These are phyloP conservation scores for Xylaria sp. DNA, from an alignment of 2,329 filamentous ascomycete genomes.

Conservation along the genomic window DNA sequence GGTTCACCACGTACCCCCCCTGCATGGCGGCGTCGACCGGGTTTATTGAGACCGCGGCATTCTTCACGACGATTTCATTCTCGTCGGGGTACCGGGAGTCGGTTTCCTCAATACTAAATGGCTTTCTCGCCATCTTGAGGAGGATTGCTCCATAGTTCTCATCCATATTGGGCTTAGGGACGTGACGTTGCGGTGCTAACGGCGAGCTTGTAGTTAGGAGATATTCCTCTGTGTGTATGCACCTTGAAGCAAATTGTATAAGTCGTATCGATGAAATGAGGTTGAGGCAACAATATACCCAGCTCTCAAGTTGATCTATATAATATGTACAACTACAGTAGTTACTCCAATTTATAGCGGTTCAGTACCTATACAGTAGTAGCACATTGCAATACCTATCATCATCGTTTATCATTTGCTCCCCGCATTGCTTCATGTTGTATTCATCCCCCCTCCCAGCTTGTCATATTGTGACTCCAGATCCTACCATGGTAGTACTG, in stretches of 20 bases:
- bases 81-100: slow-evolving; percentile 34
- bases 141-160: slow-evolving; percentile 30
- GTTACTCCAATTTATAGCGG: neutral
- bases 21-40: slow-evolving; percentile 48
- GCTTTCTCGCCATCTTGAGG: slow-evolving; percentile 20
- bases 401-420: neutral
- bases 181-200: neutral
- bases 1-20: slow-evolving; percentile 42
- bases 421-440: neutral
- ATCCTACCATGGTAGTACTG: neutral
- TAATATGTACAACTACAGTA: neutral
- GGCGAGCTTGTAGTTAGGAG: neutral
- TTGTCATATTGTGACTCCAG: neutral
- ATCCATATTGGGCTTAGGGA: slow-evolving; percentile 15
- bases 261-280: neutral
- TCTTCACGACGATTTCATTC: slow-evolving; percentile 46
- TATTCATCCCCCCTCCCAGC: neutral
- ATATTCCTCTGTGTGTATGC: neutral
- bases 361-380: neutral
- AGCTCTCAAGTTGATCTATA: slow-evolving; percentile 3
- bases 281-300: neutral
- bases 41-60: slow-evolving; percentile 50
- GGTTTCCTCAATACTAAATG: slow-evolving; percentile 25
- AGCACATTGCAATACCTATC: neutral
- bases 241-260: neutral